These are phyloP conservation scores for Tranzscheliella williamsii DNA, from an alignment of 1,284 basidiomycete species.

Conservation along the genomic window DNA sequence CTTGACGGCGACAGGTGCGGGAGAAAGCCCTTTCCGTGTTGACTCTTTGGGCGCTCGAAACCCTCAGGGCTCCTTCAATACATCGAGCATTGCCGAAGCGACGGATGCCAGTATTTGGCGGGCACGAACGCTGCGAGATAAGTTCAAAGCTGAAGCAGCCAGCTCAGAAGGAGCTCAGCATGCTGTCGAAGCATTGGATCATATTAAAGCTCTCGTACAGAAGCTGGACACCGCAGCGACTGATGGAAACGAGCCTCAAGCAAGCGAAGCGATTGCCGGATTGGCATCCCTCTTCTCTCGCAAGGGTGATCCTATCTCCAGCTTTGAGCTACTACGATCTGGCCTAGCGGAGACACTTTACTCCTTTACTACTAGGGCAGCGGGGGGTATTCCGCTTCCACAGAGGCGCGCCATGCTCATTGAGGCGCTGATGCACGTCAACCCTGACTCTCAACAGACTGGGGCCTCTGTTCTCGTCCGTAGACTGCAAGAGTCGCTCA, in stretches of 20 bases:
- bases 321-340: slow-evolving; percentile 92
- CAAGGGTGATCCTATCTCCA: slow-evolving; percentile 75
- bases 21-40: not conserved
- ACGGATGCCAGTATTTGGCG: slow-evolving; percentile 54
- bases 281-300: slow-evolving; percentile 79
- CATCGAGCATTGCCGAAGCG: slow-evolving; percentile 27
- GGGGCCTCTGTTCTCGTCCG: slow-evolving; percentile 41
- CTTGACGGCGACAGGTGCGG: slow-evolving; percentile 22
- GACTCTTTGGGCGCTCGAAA: slow-evolving; percentile 12
- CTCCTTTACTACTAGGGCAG: slow-evolving; percentile 72
- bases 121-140: slow-evolving; percentile 47
- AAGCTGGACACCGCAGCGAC: slow-evolving; percentile 63
- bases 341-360: slow-evolving; percentile 87
- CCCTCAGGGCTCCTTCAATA: slow-evolving; percentile 3
- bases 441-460: slow-evolving; percentile 10
- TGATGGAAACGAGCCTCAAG: slow-evolving; percentile 8
- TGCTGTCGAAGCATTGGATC: slow-evolving; percentile 46
- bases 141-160: slow-evolving; percentile 33
- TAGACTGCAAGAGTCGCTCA: slow-evolving; percentile 54
- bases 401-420: slow-evolving; percentile 40
- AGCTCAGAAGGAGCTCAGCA: slow-evolving; percentile 41
- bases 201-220: slow-evolving; percentile 42
- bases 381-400: slow-evolving; percentile 20
- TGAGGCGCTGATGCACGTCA: slow-evolving; percentile 30
- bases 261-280: slow-evolving; percentile 68